Evolutionary conservation across 495 filamentous ascomycete genomes (phyloP).

Genomic region (Recurvomyces mirabilis): DNA sequence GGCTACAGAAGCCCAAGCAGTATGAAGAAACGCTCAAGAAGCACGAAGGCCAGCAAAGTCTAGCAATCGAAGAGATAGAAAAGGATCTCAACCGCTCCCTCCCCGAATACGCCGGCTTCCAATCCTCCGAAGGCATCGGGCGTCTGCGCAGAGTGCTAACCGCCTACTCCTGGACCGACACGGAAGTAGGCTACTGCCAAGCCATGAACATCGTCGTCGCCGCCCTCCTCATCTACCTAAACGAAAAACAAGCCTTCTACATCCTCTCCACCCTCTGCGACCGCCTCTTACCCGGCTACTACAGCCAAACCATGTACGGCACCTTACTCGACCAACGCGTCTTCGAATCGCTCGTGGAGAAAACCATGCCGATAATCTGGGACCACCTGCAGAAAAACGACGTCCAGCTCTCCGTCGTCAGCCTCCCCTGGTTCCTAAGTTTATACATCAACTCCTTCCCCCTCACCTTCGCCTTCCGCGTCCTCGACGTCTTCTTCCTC

Average conservation of each 20-base stretch:
- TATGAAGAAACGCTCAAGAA: constrained; percentile 76
- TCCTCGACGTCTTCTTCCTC: constrained; percentile 94
- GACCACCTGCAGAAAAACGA: constrained; percentile 90
- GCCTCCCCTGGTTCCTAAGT: constrained; percentile 93
- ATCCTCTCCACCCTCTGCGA: constrained; percentile 86
- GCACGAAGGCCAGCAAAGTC: constrained; percentile 67
- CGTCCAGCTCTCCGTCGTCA: constrained; percentile 97
- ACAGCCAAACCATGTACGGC: constrained; percentile 97
- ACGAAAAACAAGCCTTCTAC: constrained; percentile 91
- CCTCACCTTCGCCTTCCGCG: constrained; percentile 88
- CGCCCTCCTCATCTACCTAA: constrained; percentile 94
- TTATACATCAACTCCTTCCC: constrained; percentile 99
- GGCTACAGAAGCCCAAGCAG: constrained; percentile 71
- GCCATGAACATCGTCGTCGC: constrained; percentile 99
- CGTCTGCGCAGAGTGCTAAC: constrained; percentile 80
- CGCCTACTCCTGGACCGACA: constrained; percentile 92
- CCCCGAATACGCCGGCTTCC: constrained; percentile 93
- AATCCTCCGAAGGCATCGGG: constrained; percentile 90
- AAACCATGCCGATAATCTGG: constrained; percentile 98
- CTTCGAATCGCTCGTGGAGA: constrained; percentile 93
- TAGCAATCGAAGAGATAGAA: constrained; percentile 97
- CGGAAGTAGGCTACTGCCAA: constrained; percentile 94
- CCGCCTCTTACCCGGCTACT: constrained; percentile 87
- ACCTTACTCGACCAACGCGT: constrained; percentile 93
- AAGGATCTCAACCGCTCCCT: constrained; percentile 94